Base-by-base conservation (phyloP, 2,329 filamentous ascomycete species). In the Colletotrichum cereale region DNA sequence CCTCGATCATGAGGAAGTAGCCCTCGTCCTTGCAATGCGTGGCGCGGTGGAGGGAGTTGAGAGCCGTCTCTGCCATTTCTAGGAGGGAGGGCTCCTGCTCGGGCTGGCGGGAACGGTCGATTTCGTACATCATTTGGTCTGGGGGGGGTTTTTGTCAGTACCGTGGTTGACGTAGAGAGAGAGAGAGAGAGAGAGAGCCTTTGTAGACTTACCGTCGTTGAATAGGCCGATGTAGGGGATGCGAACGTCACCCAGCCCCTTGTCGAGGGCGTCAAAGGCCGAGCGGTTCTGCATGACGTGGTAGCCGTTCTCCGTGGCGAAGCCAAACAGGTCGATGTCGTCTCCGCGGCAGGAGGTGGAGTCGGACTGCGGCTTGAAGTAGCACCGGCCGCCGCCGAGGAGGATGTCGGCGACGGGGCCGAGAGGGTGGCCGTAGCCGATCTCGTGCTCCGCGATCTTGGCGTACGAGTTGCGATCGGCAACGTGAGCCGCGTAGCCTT, bases 1-100 rank as follows among this genome's bases (percentile, higher is more conserved):
- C 80, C 73, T 81, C 80, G 53, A 81, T 80, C 78, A 84, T 80
- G 58, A 83, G 74, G 70, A 84, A 82, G 73, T 81, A 84, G 10
- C 81, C 81, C 69, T 80, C 78, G n/a, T 78, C 74, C 11, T 70
- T 75, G 36, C 73, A 75, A 42, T 77, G 74, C 14, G 79, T 80
- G 3, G 78, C 81, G 6, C 76, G 75, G 53, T 80, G 76, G 18
- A 84, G 78, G 8, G 80, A 80, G 50, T 78, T 78, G 42, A 83
- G 78, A 1, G 81, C 81, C 7, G 80, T 79, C 65, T 82, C 75
- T 2, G 78, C 77, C 82, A 83, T 83, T 67, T 83, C 81, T 8
- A 80, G 78, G 8, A 84, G 75, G 7, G 81, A 82, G 18, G 81
- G 82, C 69, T 84, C 82, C n/a, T 77, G 73, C 7, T 77, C 74